Percentiles rank a stretch among this genome's conserved stretches.
Evolutionary conservation across 305 asterid genomes (phyloP).

Genomic region (Solanum aculeatissimum): DNA sequence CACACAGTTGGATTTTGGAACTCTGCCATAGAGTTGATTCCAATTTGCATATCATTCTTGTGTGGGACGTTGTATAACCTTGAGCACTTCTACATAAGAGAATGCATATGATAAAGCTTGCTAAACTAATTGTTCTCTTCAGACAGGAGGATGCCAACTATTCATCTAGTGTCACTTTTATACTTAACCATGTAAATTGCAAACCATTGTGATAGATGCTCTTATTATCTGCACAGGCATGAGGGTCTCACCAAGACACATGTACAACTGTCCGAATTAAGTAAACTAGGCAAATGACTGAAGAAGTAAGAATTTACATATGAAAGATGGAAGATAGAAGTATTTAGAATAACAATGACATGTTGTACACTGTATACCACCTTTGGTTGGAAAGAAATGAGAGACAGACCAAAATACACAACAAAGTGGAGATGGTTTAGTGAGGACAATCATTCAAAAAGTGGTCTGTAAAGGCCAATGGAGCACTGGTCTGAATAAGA

Average conservation of each 20-base stretch:
- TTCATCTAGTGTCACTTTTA: constrained; percentile 34
- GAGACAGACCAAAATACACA: too few species aligned
- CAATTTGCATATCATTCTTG: neutral
- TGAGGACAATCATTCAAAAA: too few species aligned
- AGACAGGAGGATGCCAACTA: neutral
- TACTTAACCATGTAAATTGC: constrained; percentile 38
- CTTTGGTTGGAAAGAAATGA: too few species aligned
- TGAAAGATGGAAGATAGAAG: neutral
- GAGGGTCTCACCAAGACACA: constrained; percentile 75
- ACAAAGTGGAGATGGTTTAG: too few species aligned
- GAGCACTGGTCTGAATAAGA: too few species aligned
- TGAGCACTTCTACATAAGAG: neutral
- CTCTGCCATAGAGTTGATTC: neutral
- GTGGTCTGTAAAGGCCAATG: too few species aligned
- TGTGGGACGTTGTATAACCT: too few species aligned
- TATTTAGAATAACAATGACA: too few species aligned
- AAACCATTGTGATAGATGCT: constrained; percentile 20
- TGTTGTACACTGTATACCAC: too few species aligned
- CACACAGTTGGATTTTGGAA: neutral
- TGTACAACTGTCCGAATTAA: constrained; percentile 28
- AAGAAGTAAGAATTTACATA: neutral
- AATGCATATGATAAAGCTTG: too few species aligned
- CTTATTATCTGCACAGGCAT: constrained; percentile 56
- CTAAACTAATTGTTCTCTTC: neutral
- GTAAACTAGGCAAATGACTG: neutral